A percentile compares a stretch with the other conserved stretches of the same genome.
These are phyloP conservation scores for Cordyceps fumosorosea DNA, from an alignment of 2,329 filamentous ascomycete genomes.

Conservation along the genomic window DNA sequence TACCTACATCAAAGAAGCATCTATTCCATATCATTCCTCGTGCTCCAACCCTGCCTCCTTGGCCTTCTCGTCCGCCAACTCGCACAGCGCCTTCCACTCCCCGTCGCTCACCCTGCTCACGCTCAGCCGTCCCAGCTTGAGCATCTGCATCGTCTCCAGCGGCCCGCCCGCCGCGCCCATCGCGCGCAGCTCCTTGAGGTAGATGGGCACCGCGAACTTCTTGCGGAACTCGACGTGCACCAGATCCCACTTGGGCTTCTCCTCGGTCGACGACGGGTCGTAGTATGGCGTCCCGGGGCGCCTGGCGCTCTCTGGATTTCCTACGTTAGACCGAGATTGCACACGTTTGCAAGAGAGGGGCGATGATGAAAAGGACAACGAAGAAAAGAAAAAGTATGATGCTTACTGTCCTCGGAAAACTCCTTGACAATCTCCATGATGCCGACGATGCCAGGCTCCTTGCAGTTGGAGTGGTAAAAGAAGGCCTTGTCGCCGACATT, in stretches of 20 bases:
- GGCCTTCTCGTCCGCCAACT: conserved; percentile 41
- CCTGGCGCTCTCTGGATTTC: conserved; percentile 24
- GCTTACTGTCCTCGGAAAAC: conserved; percentile 68
- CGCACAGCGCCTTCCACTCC: conserved; percentile 61
- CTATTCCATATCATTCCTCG: conserved; percentile 17
- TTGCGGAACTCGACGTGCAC: conserved; percentile 83
- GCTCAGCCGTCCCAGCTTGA: conserved; percentile 76
- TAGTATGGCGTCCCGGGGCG: conserved; percentile 60
- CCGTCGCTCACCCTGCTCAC: conserved; percentile 60
- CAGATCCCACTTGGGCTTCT: conserved; percentile 64
- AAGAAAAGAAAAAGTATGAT: neutral
- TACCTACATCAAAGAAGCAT: neutral
- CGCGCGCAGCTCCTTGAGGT: conserved; percentile 63
- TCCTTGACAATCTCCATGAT: conserved; percentile 85
- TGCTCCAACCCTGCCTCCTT: conserved; percentile 32
- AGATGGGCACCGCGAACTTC: conserved; percentile 69
- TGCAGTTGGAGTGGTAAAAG: conserved; percentile 95
- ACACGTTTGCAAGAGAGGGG: neutral
- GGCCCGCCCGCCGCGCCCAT: conserved; percentile 49
- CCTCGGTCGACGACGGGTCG: conserved; percentile 62
- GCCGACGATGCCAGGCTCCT: conserved; percentile 79
- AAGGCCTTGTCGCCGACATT: conserved; percentile 86
- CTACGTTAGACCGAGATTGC: neutral
- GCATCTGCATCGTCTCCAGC: conserved; percentile 71
- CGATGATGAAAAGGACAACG: neutral